Evolutionary conservation across 129 eudicot species (phyloP).

Genomic region (Chrysanthemum makinoi): DNA sequence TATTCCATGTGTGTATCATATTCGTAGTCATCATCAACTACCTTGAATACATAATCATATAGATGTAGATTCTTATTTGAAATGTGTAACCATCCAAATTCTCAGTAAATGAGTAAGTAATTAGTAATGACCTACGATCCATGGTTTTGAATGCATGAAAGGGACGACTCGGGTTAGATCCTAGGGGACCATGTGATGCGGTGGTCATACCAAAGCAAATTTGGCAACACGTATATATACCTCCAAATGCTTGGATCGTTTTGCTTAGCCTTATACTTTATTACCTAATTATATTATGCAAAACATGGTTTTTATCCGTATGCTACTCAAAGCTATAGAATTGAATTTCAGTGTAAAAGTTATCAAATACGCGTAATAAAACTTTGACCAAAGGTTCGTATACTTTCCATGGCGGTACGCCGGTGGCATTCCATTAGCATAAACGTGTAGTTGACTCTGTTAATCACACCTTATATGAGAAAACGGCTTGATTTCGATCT

Average conservation of each 20-base stretch:
- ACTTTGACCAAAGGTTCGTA: too few species aligned
- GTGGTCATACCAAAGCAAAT: constrained; percentile 23
- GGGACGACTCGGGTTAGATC: constrained; percentile 28
- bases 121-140: constrained; percentile 7
- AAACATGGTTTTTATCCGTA: too few species aligned
- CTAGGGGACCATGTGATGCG: constrained; percentile 29
- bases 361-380: not conserved
- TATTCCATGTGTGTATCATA: too few species aligned
- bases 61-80: too few species aligned
- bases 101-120: not conserved
- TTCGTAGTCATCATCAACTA: too few species aligned
- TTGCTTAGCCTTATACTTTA: not conserved
- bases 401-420: too few species aligned
- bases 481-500: too few species aligned
- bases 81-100: not conserved
- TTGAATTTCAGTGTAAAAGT: not conserved
- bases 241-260: not conserved
- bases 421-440: too few species aligned
- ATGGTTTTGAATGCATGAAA: constrained; percentile 28
- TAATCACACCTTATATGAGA: too few species aligned
- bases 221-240: constrained; percentile 9
- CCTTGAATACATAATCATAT: too few species aligned
- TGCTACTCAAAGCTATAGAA: too few species aligned
- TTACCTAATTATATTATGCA: not conserved
- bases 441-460: too few species aligned